Evolutionary conservation across 768 basidiomycete species (phyloP).

Genomic region (Amanita thiersii): DNA sequence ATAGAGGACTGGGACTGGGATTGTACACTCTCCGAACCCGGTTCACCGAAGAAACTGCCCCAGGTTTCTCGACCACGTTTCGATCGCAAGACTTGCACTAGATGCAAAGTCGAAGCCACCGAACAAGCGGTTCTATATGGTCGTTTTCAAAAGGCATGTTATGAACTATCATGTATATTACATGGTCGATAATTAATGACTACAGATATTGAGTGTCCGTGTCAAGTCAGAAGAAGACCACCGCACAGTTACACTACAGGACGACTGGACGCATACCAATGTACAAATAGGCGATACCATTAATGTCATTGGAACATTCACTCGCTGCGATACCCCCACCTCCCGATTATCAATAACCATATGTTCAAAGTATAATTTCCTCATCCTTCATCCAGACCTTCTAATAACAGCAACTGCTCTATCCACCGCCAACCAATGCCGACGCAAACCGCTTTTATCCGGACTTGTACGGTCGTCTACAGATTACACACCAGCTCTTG

Average conservation of each 20-base stretch:
- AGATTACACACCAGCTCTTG: constrained; percentile 55
- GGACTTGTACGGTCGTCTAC: constrained; percentile 49
- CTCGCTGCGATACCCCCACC: constrained; percentile 20
- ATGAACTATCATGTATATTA: neutral
- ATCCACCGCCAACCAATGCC: constrained; percentile 74
- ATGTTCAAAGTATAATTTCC: constrained; percentile 15
- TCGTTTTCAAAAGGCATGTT: constrained; percentile 34
- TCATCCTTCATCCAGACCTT: constrained; percentile 58
- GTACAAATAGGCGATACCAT: constrained; percentile 65
- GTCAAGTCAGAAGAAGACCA: constrained; percentile 28
- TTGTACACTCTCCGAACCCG: constrained; percentile 29
- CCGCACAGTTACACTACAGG: constrained; percentile 52
- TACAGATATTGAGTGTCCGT: constrained; percentile 44
- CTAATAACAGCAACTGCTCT: constrained; percentile 88
- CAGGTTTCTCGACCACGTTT: constrained; percentile 15
- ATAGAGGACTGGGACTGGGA: constrained; percentile 68
- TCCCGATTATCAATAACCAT: constrained; percentile 33
- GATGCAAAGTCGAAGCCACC: constrained; percentile 49
- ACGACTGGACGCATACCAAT: constrained; percentile 71
- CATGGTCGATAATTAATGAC: neutral
- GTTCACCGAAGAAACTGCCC: constrained; percentile 42
- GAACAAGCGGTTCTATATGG: constrained; percentile 21
- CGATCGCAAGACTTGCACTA: constrained; percentile 25
- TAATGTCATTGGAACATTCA: constrained; percentile 58
- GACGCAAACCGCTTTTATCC: constrained; percentile 80